Percentiles rank a stretch among this genome's conserved stretches.
Conservation (phyloP, 2,329 filamentous ascomycete species). For the Sclerotinia sclerotiorum region DNA sequence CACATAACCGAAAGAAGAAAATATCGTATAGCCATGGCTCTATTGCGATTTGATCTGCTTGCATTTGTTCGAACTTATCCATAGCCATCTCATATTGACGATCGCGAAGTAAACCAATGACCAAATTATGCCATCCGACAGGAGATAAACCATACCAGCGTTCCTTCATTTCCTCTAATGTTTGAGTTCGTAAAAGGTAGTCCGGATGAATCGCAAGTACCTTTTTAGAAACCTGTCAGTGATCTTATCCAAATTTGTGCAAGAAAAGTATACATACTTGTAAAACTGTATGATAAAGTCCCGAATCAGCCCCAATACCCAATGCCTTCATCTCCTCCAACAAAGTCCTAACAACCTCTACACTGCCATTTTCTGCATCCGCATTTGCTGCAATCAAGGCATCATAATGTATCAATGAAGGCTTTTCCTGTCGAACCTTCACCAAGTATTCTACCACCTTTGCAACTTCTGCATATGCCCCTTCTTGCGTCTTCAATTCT, state of each 20-base stretch:
- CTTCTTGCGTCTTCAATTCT: constrained; percentile 42
- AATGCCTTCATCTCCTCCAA: constrained; percentile 68
- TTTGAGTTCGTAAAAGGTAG: constrained; percentile 69
- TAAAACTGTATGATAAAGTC: constrained; percentile 70
- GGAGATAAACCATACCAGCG: constrained; percentile 67
- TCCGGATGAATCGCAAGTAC: constrained; percentile 82
- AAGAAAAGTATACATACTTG: constrained; percentile 48
- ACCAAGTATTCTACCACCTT: constrained; percentile 60
- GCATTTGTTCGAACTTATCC: constrained; percentile 66
- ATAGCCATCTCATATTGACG: constrained; percentile 80
- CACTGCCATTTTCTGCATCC: constrained; percentile 63
- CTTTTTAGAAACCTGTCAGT: constrained; percentile 41
- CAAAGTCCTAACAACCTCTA: constrained; percentile 60
- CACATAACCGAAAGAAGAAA: constrained; percentile 70
- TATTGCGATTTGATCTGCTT: constrained; percentile 53
- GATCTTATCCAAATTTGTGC: constrained; percentile 3
- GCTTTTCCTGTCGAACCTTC: constrained; percentile 52
- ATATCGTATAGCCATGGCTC: constrained; percentile 77
- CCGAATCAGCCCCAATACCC: constrained; percentile 61
- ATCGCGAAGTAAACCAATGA: constrained; percentile 75
- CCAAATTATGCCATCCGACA: constrained; percentile 64
- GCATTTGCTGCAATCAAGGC: constrained; percentile 72
- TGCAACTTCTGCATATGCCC: constrained; percentile 44
- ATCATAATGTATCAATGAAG: constrained; percentile 66
- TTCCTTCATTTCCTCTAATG: constrained; percentile 72